Percentiles rank a stretch among this genome's conserved stretches.
phyloP scores from a whole-genome alignment of 805 yeast species.

The Brettanomyces bruxellensis region DNA sequence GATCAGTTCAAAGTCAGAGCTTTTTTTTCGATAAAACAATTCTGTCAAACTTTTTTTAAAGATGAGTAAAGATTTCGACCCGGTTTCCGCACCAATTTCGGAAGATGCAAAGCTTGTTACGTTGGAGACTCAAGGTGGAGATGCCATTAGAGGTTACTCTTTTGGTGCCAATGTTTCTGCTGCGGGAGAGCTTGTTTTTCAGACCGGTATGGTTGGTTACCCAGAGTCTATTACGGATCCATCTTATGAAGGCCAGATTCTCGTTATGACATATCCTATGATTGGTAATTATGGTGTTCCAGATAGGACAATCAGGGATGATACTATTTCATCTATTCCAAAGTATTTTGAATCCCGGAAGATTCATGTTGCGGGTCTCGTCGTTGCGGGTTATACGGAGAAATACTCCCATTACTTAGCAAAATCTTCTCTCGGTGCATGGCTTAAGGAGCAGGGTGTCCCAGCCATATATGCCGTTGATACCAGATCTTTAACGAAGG shows the following conservation, averaged over 20 bases:
- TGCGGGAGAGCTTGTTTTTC: constrained; percentile 98
- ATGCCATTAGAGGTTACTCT: constrained; percentile 86
- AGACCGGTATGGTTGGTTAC: constrained; percentile 99
- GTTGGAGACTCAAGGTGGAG: constrained; percentile 81
- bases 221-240: constrained; percentile 98
- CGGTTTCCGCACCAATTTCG: constrained; percentile 79
- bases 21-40: background rate
- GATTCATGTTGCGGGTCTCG: constrained; percentile 94
- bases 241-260: constrained; percentile 93
- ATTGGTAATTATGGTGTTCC: constrained; percentile 99
- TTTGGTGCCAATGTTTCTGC: constrained; percentile 86
- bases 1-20: background rate
- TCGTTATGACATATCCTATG: constrained; percentile 92
- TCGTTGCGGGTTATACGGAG: constrained; percentile 95
- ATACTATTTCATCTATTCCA: constrained; percentile 66
- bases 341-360: constrained; percentile 86
- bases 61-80: constrained; percentile 40
- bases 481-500: constrained; percentile 90
- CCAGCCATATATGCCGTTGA: constrained; percentile 98
- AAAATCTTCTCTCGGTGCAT: constrained; percentile 79
- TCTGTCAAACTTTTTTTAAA: constrained; percentile 14
- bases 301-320: constrained; percentile 70
- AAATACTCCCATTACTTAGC: constrained; percentile 93
- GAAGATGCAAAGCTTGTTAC: constrained; percentile 77
- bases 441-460: constrained; percentile 86